Evolutionary conservation across 225 moss, liverwort and hornwort species (phyloP).

Genomic region (Bryoerythrophyllum caledonicum): DNA sequence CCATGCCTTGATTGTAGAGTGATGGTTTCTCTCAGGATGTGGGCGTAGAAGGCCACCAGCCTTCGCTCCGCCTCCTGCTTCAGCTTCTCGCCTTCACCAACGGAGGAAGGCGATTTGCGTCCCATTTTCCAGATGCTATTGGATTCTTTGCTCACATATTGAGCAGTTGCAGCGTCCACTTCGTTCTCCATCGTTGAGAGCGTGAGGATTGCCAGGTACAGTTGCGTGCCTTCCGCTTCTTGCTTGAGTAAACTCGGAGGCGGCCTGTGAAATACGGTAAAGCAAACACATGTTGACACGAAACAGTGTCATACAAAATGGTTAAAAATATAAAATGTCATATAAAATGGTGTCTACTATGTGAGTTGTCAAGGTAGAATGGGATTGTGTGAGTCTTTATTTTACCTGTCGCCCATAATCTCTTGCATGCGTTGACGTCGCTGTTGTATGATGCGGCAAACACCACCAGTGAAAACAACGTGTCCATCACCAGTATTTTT

Average conservation of each 20-base stretch:
- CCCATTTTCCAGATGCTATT: slow-evolving; percentile 37
- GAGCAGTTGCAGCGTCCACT: slow-evolving; percentile 16
- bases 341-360: too few species aligned
- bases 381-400: not conserved
- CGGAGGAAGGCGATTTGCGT: slow-evolving; percentile 33
- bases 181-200: slow-evolving; percentile 43
- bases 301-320: too few species aligned
- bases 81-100: slow-evolving; percentile 57
- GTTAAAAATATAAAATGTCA: too few species aligned
- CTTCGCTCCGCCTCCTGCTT: slow-evolving; percentile 71
- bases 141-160: slow-evolving; percentile 17
- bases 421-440: slow-evolving; percentile 64
- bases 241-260: slow-evolving; percentile 82
- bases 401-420: slow-evolving; percentile 67
- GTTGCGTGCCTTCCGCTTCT: slow-evolving; percentile 81
- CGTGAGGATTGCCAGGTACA: slow-evolving; percentile 76
- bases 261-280: slow-evolving; percentile 39
- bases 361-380: too few species aligned
- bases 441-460: slow-evolving; percentile 87
- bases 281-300: too few species aligned
- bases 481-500: slow-evolving; percentile 78
- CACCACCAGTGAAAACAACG: slow-evolving; percentile 76
- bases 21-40: slow-evolving; percentile 66
- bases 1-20: slow-evolving; percentile 62
- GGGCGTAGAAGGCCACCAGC: slow-evolving; percentile 71